Evolutionary conservation across 1,284 basidiomycete genomes (phyloP).

Genomic region (Tilletia indica): DNA sequence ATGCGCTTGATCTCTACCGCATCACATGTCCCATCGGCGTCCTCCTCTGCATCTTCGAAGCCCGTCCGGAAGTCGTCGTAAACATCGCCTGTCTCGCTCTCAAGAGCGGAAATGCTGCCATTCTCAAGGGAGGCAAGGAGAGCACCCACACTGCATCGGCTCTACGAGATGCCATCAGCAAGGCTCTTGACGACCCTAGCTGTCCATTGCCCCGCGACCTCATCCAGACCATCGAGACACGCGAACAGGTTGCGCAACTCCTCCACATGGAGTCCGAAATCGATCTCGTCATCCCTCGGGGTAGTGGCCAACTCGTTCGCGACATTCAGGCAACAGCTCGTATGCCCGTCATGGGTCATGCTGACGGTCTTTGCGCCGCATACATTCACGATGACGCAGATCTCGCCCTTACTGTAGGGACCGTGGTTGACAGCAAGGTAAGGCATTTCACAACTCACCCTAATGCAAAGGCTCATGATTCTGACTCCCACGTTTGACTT

Average conservation of each 20-base stretch:
- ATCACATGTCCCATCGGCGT: slow-evolving; percentile 97
- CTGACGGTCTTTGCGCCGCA: slow-evolving; percentile 87
- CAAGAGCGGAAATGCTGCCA: slow-evolving; percentile 74
- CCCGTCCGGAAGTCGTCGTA: slow-evolving; percentile 93
- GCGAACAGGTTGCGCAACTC: slow-evolving; percentile 84
- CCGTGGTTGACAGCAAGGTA: slow-evolving; percentile 89
- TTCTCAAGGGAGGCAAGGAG: slow-evolving; percentile 54
- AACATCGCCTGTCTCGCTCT: slow-evolving; percentile 95
- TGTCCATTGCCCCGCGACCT: slow-evolving; percentile 69
- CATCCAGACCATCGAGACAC: slow-evolving; percentile 87
- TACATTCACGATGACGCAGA: slow-evolving; percentile 84
- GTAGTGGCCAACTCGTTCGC: slow-evolving; percentile 84
- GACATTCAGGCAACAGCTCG: slow-evolving; percentile 84
- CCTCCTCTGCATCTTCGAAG: slow-evolving; percentile 94
- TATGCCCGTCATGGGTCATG: slow-evolving; percentile 98
- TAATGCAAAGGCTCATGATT: slow-evolving; percentile 15
- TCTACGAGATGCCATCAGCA: slow-evolving; percentile 65
- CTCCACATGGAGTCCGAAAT: slow-evolving; percentile 86
- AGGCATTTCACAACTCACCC: slow-evolving; percentile 27
- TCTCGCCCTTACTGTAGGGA: slow-evolving; percentile 71
- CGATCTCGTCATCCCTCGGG: slow-evolving; percentile 93
- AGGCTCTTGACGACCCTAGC: slow-evolving; percentile 64
- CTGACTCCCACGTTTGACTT: background rate
- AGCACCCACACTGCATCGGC: slow-evolving; percentile 36
- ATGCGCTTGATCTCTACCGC: slow-evolving; percentile 76